phyloP scores from a whole-genome alignment of 192 early-diverging fungal species.

The Neocallimastix lanati region DNA sequence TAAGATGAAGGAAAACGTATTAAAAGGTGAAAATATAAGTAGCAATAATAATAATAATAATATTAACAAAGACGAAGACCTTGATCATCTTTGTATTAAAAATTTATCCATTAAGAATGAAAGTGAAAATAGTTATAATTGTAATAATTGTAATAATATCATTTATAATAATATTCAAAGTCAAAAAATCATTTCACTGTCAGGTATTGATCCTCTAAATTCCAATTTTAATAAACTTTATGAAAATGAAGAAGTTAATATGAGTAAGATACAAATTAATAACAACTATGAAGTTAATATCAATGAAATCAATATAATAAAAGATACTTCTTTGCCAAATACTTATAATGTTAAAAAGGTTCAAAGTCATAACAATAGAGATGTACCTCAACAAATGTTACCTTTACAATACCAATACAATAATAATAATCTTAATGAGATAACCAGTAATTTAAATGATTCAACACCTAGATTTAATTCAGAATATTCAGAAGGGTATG shows the following conservation, averaged over 20 bases:
- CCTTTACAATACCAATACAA: too few species aligned
- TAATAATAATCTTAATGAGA: too few species aligned
- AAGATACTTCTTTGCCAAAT: background rate
- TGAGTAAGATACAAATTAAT: background rate
- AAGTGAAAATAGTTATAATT: background rate
- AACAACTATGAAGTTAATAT: background rate
- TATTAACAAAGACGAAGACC: too few species aligned
- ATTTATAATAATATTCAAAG: background rate
- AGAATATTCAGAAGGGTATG: background rate
- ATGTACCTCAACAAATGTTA: too few species aligned
- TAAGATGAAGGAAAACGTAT: too few species aligned
- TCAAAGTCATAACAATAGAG: background rate
- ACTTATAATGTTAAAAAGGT: background rate
- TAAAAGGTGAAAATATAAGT: too few species aligned
- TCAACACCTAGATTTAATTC: background rate
- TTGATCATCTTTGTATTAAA: too few species aligned
- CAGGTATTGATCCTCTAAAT: background rate
- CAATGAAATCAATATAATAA: background rate
- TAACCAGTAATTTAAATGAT: background rate
- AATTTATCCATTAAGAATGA: too few species aligned
- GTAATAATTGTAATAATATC: background rate
- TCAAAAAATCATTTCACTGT: background rate
- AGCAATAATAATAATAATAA: too few species aligned
- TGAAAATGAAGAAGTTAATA: background rate
- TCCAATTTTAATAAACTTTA: background rate